Evolutionary conservation across 1,139 yeast genomes (phyloP).

Genomic region (Yamadazyma triangularis): DNA sequence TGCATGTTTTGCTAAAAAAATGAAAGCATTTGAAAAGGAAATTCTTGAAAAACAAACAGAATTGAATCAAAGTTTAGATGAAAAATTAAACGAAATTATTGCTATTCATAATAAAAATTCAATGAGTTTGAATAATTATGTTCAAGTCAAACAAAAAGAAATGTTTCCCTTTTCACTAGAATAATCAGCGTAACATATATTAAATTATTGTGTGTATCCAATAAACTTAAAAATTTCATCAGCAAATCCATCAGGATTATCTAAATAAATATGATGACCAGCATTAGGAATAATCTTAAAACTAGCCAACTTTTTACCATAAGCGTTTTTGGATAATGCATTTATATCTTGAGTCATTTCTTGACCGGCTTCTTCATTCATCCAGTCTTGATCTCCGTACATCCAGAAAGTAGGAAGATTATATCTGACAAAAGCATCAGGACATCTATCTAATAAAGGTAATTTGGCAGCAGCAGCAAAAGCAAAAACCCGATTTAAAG

Average conservation of each 20-base stretch:
- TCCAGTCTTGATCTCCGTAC: constrained; percentile 48
- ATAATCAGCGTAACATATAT: not conserved
- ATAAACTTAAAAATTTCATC: constrained; percentile 41
- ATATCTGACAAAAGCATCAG: constrained; percentile 30
- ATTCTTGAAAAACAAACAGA: constrained; percentile 9
- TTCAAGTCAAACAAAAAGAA: constrained; percentile 8
- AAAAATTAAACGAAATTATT: constrained; percentile 9
- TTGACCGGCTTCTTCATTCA: constrained; percentile 42
- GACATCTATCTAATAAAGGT: constrained; percentile 44
- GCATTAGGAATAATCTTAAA: constrained; percentile 50
- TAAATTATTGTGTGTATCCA: constrained; percentile 2
- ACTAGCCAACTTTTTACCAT: constrained; percentile 18
- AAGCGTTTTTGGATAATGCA: constrained; percentile 17
- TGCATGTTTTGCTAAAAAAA: constrained; percentile 9
- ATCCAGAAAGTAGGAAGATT: constrained; percentile 43
- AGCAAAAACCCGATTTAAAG: constrained; percentile 38
- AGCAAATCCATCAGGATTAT: constrained; percentile 48
- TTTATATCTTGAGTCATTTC: constrained; percentile 40
- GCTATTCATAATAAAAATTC: constrained; percentile 8
- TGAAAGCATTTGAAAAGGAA: constrained; percentile 12
- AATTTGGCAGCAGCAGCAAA: constrained; percentile 37
- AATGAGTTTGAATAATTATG: constrained; percentile 6
- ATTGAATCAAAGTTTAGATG: constrained; percentile 12
- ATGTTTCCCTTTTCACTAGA: constrained; percentile 2
- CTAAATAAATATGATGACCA: constrained; percentile 79